phyloP scores from a whole-genome alignment of 192 early-diverging fungal genomes.

The Coemansia asiatica region DNA sequence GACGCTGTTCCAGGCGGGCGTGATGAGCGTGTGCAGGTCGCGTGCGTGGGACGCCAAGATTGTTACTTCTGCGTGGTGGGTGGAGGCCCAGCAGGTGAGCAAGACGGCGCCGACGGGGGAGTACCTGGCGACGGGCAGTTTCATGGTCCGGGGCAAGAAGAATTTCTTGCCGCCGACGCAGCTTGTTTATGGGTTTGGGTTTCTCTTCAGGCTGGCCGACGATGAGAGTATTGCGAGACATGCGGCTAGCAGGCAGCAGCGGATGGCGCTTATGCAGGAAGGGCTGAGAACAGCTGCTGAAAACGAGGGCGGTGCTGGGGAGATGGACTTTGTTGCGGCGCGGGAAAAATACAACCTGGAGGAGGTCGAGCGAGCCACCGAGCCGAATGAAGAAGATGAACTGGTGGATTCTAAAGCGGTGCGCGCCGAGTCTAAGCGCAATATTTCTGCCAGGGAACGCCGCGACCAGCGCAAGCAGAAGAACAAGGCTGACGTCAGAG shows the following conservation, averaged over 20 bases:
- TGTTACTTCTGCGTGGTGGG: conserved; percentile 94
- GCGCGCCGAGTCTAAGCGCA: conserved; percentile 24
- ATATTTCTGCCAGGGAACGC: conserved; percentile 81
- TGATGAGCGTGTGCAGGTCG: conserved; percentile 92
- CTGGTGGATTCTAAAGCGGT: background rate
- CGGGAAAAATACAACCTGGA: conserved; percentile 57
- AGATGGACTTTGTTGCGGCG: conserved; percentile 37
- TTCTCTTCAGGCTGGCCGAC: conserved; percentile 83
- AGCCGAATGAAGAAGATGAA: conserved; percentile 21
- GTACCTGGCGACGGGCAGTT: conserved; percentile 84
- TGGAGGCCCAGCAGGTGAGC: conserved; percentile 79
- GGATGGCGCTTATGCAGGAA: conserved; percentile 38
- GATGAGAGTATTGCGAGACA: conserved; percentile 78
- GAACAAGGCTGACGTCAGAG: background rate
- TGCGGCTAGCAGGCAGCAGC: conserved; percentile 63
- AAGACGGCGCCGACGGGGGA: conserved; percentile 92
- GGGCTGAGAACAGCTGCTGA: conserved; percentile 13
- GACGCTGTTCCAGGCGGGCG: conserved; percentile 91
- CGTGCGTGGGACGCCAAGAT: conserved; percentile 98
- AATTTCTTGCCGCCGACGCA: conserved; percentile 91
- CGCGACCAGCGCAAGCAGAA: conserved; percentile 72
- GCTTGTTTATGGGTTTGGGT: conserved; percentile 94
- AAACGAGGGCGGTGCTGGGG: background rate
- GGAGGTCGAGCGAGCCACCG: conserved; percentile 45
- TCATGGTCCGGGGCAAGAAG: conserved; percentile 95